Evolutionary conservation across 1,284 basidiomycete species (phyloP).

Genomic region (Pterula multifida): DNA sequence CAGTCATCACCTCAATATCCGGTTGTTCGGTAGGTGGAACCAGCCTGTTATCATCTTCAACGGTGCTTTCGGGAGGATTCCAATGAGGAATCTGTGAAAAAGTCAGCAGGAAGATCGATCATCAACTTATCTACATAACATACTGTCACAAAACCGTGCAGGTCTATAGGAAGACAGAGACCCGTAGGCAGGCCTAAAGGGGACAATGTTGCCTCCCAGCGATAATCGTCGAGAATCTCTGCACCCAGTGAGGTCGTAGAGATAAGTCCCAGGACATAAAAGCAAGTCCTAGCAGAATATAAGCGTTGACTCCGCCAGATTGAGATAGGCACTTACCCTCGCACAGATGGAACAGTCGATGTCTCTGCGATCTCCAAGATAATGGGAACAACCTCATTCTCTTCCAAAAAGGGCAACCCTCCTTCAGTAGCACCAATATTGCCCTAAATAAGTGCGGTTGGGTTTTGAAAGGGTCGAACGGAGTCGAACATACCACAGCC

Average conservation of each 20-base stretch:
- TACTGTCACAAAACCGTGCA: constrained; percentile 74
- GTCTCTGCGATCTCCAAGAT: constrained; percentile 88
- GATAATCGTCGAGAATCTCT: constrained; percentile 80
- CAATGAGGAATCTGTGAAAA: constrained; percentile 50
- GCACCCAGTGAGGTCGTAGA: constrained; percentile 65
- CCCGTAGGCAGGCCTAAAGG: constrained; percentile 85
- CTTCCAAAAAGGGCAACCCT: constrained; percentile 90
- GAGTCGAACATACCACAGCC: constrained; percentile 67
- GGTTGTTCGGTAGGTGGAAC: constrained; percentile 56
- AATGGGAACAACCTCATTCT: constrained; percentile 84
- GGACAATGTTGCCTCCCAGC: constrained; percentile 86
- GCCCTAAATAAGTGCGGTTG: constrained; percentile 42
- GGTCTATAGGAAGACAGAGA: constrained; percentile 77
- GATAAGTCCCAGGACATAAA: constrained; percentile 85
- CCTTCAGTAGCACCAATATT: constrained; percentile 87
- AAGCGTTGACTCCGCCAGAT: neutral
- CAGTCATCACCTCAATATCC: constrained; percentile 80
- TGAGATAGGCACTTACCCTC: constrained; percentile 55
- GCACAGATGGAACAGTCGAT: constrained; percentile 81
- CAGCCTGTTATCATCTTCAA: constrained; percentile 37
- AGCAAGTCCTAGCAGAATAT: constrained; percentile 66
- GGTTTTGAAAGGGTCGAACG: neutral
- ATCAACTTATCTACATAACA: constrained; percentile 19
- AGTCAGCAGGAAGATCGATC: constrained; percentile 31
- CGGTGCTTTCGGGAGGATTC: constrained; percentile 16